Evolutionary conservation across 768 basidiomycete genomes (phyloP), one percentile per base, ranked within the genome.

Genomic region (Clitopilus hobsonii): DNA sequence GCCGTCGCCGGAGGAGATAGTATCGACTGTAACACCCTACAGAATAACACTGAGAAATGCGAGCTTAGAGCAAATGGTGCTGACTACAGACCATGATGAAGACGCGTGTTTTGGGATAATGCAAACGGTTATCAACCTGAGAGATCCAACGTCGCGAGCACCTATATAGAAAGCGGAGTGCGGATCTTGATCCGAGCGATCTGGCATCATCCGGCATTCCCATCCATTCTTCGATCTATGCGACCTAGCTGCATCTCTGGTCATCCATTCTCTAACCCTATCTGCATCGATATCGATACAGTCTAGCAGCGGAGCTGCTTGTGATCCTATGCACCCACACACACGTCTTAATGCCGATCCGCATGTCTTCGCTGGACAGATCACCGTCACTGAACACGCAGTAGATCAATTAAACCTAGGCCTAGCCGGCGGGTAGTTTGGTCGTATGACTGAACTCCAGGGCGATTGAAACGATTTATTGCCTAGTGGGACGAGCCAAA

Each of bases 121-220:
- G 56, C 41, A 45, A 57, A 60, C 57, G 66, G 67, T 60, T 64
- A 75, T 74, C 70, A 70, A 71, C 67, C 22, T 16, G 10, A 45
- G 41, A 45, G 41, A 45, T 45, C 41, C 41, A 45, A 45, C n/a
- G 41, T 45, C 41, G 41, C 41, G 41, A 23, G 22, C 41, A 45
- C 41, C n/a, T 45, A 45, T 45, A 80, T 81, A 79, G 65, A 64
- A 63, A 72, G 79, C 82, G 79, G 81, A 79, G 76, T 79, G 74
- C 84, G 83, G 86, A 88, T 86, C 85, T 84, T 81, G 86, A 87
- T 88, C 83, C 80, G 82, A 83, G 59, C 65, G 68, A 71, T 72
- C 70, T 72, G 70, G 69, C 60, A 68, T 65, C 64, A 69, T 65
- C 73, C 69, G 70, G 69, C 57, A 48, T 49, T 49, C n/a, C 32